Base-by-base conservation (phyloP, 352 stramenopile genomes). In the Pythium myriotylum region DNA sequence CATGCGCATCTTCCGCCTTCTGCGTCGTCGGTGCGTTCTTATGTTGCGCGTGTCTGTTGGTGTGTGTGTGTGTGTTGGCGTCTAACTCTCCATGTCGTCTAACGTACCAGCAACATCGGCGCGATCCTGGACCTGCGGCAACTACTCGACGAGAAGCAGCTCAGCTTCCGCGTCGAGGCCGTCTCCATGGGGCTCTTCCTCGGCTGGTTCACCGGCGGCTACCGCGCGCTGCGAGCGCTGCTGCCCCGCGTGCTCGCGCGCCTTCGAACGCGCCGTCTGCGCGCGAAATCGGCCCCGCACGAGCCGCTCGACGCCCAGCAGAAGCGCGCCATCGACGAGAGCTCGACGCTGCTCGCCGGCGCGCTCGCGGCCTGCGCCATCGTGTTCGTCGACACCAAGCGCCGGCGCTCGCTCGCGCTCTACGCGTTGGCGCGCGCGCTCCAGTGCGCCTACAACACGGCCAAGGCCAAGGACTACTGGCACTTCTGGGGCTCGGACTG, bases 401-500 rank as follows among this genome's bases (percentile, higher is more conserved):
- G 72, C 32, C 83, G 86, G 17, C 84, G 86, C 2, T 94, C 88
- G 7, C 54, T 96, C 20, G 88, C 84, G 43, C 65, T 96, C 3
- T 96, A 96, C 62, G 82, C 86, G 27, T 70, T 93, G 59, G 89
- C 86, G 12, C 84, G 88, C 40, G 85, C 85, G 46, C 68, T 94
- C 37, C 86, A 96, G 58, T 92, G 81, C 53, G 82, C 70, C 23
- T 96, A 96, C 77, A 96, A 96, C 71, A 89, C 73, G 20, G 83
- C 84, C 42, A 96, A 95, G 65, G 58, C 73, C 48, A 74, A 77
- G n/a, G 47, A 86, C 27, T 76, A 83, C 27, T 96, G 84, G 83
- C 88, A 96, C 68, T 96, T 96, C 47, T 96, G 88, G 88, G 88
- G 86, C 54, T 92, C 81, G 55, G 58, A 91, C 56, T 96, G 88